phyloP scores from a whole-genome alignment of 306 rosid genomes.

The Astragalus glycyphyllos region DNA sequence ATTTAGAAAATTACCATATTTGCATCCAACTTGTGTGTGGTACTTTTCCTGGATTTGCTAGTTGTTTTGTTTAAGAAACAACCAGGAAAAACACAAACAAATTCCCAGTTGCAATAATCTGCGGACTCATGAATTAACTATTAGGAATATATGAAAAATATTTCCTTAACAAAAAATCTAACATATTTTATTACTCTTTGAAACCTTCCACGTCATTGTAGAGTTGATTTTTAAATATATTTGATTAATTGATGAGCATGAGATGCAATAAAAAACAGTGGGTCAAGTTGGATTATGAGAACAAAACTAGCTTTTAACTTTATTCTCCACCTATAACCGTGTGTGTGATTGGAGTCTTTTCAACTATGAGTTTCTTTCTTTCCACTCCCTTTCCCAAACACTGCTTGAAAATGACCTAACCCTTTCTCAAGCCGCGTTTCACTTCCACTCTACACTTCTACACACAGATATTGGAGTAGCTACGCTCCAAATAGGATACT shows the following conservation, averaged over 20 bases:
- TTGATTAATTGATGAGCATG: background rate
- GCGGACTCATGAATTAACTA: constrained; percentile 1
- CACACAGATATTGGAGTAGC: no score
- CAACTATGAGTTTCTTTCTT: constrained; percentile 17
- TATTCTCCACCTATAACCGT: constrained; percentile 43
- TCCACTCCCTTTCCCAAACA: background rate
- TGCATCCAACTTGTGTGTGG: background rate
- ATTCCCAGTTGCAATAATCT: background rate
- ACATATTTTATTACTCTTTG: background rate
- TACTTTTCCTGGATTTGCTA: constrained; percentile 2
- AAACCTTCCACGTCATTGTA: background rate
- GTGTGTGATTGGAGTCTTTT: constrained; percentile 32
- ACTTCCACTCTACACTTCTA: no score
- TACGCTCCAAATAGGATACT: no score
- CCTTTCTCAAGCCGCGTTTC: constrained; percentile 26
- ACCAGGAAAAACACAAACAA: constrained; percentile 26
- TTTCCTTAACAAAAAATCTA: background rate
- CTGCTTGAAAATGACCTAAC: constrained; percentile 32
- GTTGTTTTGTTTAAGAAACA: constrained; percentile 33
- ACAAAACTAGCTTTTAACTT: constrained; percentile 4
- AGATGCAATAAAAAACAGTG: constrained; percentile 7
- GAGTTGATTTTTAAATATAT: background rate
- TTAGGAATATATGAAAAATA: background rate
- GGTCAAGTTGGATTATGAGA: constrained; percentile 21
- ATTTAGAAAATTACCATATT: background rate